Evolutionary conservation across 495 filamentous ascomycete genomes (phyloP).

Genomic region (Penicillium taxi): DNA sequence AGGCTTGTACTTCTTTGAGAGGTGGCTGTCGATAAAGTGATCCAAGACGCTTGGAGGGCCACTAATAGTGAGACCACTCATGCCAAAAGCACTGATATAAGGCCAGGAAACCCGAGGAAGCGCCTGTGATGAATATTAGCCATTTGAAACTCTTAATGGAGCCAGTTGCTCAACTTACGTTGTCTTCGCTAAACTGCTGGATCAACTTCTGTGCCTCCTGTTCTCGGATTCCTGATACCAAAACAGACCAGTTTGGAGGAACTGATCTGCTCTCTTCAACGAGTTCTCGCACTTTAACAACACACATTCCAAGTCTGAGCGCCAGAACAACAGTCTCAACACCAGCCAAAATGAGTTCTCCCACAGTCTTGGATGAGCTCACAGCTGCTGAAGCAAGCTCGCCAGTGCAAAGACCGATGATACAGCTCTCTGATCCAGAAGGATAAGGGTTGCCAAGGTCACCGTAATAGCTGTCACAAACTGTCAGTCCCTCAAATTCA

Average conservation of each 20-base stretch:
- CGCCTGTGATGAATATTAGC: slow-evolving; percentile 33
- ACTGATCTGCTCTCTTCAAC: slow-evolving; percentile 20
- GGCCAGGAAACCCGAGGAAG: slow-evolving; percentile 53
- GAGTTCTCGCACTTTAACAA: slow-evolving; percentile 33
- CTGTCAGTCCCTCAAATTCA: slow-evolving; percentile 2
- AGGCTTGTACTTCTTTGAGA: slow-evolving; percentile 48
- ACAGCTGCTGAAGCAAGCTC: slow-evolving; percentile 66
- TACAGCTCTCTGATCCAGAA: slow-evolving; percentile 36
- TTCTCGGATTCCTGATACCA: slow-evolving; percentile 31
- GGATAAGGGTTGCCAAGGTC: slow-evolving; percentile 47
- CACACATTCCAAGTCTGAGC: slow-evolving; percentile 60
- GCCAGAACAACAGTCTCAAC: slow-evolving; percentile 65
- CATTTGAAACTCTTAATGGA: slow-evolving; percentile 30
- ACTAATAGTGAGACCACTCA: slow-evolving; percentile 65
- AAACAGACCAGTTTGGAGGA: slow-evolving; percentile 32
- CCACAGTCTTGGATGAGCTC: slow-evolving; percentile 57
- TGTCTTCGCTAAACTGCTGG: slow-evolving; percentile 24
- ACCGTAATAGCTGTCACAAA: slow-evolving; percentile 31
- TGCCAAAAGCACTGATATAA: slow-evolving; percentile 67
- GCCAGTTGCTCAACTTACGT: slow-evolving; percentile 32
- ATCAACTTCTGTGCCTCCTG: slow-evolving; percentile 23
- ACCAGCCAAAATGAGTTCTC: slow-evolving; percentile 57
- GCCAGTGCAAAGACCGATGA: slow-evolving; percentile 58
- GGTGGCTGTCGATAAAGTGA: slow-evolving; percentile 45
- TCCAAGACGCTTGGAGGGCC: slow-evolving; percentile 62